Evolutionary conservation across 2,329 filamentous ascomycete genomes (phyloP).

Genomic region (Aspergillus pseudoviridinutans): DNA sequence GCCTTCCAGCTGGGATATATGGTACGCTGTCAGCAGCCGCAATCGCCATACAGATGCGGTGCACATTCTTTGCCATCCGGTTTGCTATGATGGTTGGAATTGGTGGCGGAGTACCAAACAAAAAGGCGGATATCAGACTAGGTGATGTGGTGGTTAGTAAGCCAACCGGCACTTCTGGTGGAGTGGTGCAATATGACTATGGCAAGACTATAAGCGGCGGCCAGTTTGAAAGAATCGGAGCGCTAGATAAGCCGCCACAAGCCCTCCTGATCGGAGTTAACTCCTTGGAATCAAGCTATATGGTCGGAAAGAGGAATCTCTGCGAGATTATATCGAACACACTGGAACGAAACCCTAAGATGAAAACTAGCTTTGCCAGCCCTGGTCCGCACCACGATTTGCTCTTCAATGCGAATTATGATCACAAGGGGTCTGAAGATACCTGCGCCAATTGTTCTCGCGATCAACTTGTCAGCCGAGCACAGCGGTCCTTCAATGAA

Average conservation of each 20-base stretch:
- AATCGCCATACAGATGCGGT: neutral
- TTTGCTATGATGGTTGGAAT: slow-evolving; percentile 12
- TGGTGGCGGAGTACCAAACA: slow-evolving; percentile 10
- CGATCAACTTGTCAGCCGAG: slow-evolving; percentile 11
- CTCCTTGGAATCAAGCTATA: too few relatives aligned
- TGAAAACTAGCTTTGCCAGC: too few relatives aligned
- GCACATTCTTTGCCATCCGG: neutral
- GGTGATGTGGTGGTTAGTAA: slow-evolving; percentile 13
- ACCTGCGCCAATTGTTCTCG: slow-evolving; percentile 15
- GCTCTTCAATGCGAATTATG: slow-evolving; percentile 10
- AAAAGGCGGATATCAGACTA: slow-evolving; percentile 8
- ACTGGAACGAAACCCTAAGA: too few relatives aligned
- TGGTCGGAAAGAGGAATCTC: too few relatives aligned
- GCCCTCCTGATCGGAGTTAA: slow-evolving; percentile 11
- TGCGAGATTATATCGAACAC: too few relatives aligned
- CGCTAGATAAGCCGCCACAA: slow-evolving; percentile 11
- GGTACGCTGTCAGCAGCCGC: slow-evolving; percentile 3
- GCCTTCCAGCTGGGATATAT: slow-evolving; percentile 1
- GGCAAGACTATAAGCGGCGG: slow-evolving; percentile 1
- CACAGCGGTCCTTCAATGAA: slow-evolving; percentile 3
- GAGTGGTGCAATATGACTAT: slow-evolving; percentile 18
- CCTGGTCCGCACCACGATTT: slow-evolving; percentile 7
- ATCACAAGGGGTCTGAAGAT: neutral
- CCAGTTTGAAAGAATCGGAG: slow-evolving; percentile 9
- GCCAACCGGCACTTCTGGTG: slow-evolving; percentile 4